A percentile compares a stretch with the other conserved stretches of the same genome.
phyloP scores from a whole-genome alignment of 768 basidiomycete species.

The Boletus edulis region DNA sequence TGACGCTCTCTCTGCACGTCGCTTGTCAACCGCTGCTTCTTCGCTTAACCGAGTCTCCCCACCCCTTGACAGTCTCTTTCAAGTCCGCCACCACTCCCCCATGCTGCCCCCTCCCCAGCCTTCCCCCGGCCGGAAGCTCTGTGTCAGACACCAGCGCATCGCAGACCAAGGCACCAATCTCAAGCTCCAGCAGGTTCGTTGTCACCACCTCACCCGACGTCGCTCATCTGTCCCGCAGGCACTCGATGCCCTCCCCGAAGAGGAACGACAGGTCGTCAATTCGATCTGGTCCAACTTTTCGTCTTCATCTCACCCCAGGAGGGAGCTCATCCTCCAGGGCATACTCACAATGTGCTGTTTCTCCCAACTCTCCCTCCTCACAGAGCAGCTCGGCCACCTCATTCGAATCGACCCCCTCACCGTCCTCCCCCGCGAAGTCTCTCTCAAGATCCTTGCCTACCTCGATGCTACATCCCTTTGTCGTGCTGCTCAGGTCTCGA shows the following conservation, averaged over 20 bases:
- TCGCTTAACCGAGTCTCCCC: neutral
- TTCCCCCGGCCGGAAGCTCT: conserved; percentile 62
- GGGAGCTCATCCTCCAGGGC: conserved; percentile 93
- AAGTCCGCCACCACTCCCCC: neutral
- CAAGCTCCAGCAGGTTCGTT: conserved; percentile 79
- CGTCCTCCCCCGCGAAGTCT: conserved; percentile 87
- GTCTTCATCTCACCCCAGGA: conserved; percentile 84
- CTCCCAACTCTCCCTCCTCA: conserved; percentile 93
- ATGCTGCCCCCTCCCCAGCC: conserved; percentile 24
- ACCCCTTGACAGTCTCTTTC: neutral
- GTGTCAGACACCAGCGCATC: conserved; percentile 93
- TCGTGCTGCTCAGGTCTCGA: conserved; percentile 88
- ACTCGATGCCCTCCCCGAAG: conserved; percentile 81
- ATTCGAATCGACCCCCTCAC: conserved; percentile 95
- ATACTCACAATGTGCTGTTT: conserved; percentile 99
- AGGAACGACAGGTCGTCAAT: conserved; percentile 86
- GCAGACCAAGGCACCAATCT: conserved; percentile 93
- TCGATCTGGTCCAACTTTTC: conserved; percentile 97
- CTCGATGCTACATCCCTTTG: conserved; percentile 93
- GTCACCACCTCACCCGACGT: neutral
- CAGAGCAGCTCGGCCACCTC: conserved; percentile 86
- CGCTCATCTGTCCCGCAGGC: conserved; percentile 51
- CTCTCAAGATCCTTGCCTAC: conserved; percentile 79
- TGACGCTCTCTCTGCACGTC: conserved; percentile 68
- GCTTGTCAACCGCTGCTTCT: conserved; percentile 37